These are phyloP conservation scores for Starmerella apis DNA, from an alignment of 805 yeast genomes.

Conservation along the genomic window DNA sequence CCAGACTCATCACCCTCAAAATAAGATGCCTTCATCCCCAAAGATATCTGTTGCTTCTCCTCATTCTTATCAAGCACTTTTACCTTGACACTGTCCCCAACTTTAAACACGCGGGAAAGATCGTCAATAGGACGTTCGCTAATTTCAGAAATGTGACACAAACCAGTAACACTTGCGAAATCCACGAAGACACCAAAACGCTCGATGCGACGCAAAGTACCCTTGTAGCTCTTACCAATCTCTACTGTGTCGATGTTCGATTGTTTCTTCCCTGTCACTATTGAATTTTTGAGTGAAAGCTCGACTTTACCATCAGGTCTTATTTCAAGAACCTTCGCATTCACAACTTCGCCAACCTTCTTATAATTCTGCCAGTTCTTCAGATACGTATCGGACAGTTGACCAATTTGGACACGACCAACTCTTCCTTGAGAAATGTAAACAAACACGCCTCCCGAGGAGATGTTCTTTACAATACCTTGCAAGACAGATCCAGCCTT, in stretches of 20 bases:
- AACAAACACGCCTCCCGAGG: constrained; percentile 66
- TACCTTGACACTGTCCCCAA: constrained; percentile 85
- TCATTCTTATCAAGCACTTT: constrained; percentile 54
- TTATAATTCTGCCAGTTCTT: constrained; percentile 81
- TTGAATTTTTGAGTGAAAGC: constrained; percentile 71
- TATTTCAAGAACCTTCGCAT: constrained; percentile 59
- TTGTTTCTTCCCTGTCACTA: constrained; percentile 50
- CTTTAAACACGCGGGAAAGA: constrained; percentile 57
- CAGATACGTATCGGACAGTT: constrained; percentile 68
- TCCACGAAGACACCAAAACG: constrained; percentile 88
- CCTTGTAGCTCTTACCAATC: constrained; percentile 64
- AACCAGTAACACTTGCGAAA: constrained; percentile 70
- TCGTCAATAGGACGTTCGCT: constrained; percentile 52
- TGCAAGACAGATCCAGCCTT: constrained; percentile 56
- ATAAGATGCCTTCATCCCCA: constrained; percentile 92
- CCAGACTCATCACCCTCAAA: constrained; percentile 40
- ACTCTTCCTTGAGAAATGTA: constrained; percentile 57
- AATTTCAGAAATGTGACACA: constrained; percentile 77
- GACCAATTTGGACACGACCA: constrained; percentile 72
- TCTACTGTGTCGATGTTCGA: constrained; percentile 46
- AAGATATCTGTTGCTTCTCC: constrained; percentile 63
- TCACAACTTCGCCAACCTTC: constrained; percentile 58
- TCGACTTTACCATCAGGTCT: constrained; percentile 50
- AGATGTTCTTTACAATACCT: constrained; percentile 69
- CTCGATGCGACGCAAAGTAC: constrained; percentile 62